Evolutionary conservation across 2,329 filamentous ascomycete species (phyloP), one percentile per base, ranked within the genome.

Genomic region (Aotearoamyces nothofagi): DNA sequence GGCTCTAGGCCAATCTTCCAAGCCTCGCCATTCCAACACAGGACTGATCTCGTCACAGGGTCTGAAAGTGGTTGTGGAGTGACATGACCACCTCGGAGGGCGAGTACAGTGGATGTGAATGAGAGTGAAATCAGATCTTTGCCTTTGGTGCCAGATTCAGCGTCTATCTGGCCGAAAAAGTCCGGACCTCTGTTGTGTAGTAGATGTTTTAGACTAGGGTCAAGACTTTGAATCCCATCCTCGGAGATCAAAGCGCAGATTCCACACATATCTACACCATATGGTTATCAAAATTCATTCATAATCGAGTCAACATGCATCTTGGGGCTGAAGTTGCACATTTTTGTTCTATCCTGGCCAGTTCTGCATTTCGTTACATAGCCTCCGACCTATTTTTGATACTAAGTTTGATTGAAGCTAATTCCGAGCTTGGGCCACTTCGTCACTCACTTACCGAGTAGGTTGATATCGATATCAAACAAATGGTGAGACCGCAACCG

Each of bases 11-110:
- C 55, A 27, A 92, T 63, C 33, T 67, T 76, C 90, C 90, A 98
- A 1, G 84, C 87, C 50, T 98, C 90, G 24, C 90, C 90, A 47
- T 98, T 98, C 90, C 90, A 98, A 62, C 87, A 94, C 2, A 98
- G 61, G 1, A 81, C 59, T 1, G 77, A 82, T 4, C 63, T 61
- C 0, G 63, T 64, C 0, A 42, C 37, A 3, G 47, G 20, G 39
- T 78, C 67, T 23, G 65, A 51, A 4, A 92, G 65, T 2, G 90
- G 90, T 50, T 96, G 90, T 17, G 56, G 49, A 5, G 75, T 69
- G 27, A 90, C 48, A 36, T 69, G 60, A 27, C 72, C 66, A 15
- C 87, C 87, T 42, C 90, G 72, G n/a, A 98, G 60, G 4, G 84
- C 75, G n/a, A 96, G 67, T 1, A 98, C 87, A 0, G 84, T 92